These are phyloP conservation scores for Trichoderma asperelloides DNA, from an alignment of 495 filamentous ascomycete species.

Conservation along the genomic window DNA sequence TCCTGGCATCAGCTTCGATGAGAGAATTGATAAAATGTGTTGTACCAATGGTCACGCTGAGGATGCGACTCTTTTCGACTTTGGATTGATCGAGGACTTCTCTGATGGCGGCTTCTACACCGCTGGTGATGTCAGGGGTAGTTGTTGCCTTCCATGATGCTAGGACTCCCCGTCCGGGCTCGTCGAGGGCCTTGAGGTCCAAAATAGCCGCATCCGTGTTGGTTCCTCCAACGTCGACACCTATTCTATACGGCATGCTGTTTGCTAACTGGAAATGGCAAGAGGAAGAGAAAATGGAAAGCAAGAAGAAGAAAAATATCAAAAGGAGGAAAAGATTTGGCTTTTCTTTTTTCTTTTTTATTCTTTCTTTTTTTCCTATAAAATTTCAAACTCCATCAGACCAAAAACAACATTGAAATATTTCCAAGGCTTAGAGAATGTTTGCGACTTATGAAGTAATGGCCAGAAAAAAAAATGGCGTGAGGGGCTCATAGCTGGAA, in stretches of 20 bases:
- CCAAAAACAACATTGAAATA: background rate
- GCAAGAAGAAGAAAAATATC: background rate
- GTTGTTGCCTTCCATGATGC: slow-evolving; percentile 11
- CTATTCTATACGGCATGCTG: background rate
- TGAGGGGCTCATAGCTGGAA: background rate
- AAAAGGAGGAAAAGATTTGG: background rate
- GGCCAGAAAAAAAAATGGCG: background rate
- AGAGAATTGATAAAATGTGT: slow-evolving; percentile 48
- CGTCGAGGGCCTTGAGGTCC: background rate
- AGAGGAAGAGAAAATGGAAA: background rate
- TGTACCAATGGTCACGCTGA: slow-evolving; percentile 10
- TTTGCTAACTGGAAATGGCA: background rate
- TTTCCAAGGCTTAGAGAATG: background rate
- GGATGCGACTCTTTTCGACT: slow-evolving; percentile 20
- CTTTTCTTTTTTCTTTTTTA: background rate
- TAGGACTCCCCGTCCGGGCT: background rate
- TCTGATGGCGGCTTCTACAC: slow-evolving; percentile 29
- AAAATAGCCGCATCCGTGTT: slow-evolving; percentile 1
- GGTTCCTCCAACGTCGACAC: background rate
- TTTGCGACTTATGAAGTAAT: background rate
- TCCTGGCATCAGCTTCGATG: slow-evolving; percentile 33
- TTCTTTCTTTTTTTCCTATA: background rate
- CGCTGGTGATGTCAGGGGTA: slow-evolving; percentile 31
- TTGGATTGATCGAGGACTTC: slow-evolving; percentile 23
- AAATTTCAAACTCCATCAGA: background rate